Evolutionary conservation across 257 asterid species (phyloP).

Genomic region (Solanum virginianum): DNA sequence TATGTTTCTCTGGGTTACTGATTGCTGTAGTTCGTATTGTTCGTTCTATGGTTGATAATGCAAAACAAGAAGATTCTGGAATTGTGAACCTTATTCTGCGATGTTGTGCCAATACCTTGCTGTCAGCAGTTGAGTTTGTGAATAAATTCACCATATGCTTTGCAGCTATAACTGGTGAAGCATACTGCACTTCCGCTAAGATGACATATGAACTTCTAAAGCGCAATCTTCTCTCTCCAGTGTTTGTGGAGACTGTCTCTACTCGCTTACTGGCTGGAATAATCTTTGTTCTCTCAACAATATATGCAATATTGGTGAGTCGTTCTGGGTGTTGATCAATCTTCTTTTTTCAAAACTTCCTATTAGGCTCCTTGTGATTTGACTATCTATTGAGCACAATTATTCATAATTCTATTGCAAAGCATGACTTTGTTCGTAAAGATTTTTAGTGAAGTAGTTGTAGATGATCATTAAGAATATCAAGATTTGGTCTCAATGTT

Average conservation of each 20-base stretch:
- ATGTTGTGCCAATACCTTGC: conserved; percentile 58
- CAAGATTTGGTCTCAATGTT: neutral
- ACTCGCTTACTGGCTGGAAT: conserved; percentile 80
- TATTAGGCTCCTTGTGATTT: neutral
- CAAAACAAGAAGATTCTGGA: conserved; percentile 75
- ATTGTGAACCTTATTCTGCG: conserved; percentile 64
- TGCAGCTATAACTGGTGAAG: conserved; percentile 94
- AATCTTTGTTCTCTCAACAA: conserved; percentile 62
- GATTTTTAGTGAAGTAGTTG: neutral
- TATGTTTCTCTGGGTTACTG: conserved; percentile 84
- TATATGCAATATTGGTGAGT: conserved; percentile 80
- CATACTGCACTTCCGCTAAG: conserved; percentile 79
- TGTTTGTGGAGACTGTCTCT: conserved; percentile 86
- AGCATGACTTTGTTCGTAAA: neutral
- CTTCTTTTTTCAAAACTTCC: neutral
- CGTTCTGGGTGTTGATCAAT: neutral
- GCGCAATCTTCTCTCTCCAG: conserved; percentile 88
- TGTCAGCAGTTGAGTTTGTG: conserved; percentile 70
- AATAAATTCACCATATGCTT: conserved; percentile 87
- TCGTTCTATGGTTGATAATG: conserved; percentile 81
- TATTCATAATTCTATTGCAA: neutral
- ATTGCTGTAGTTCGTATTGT: conserved; percentile 44
- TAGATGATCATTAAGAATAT: neutral
- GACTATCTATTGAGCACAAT: neutral
- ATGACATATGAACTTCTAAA: conserved; percentile 89